Conservation (phyloP, 257 asterid genomes). For the Euphrasia confusa region DNA sequence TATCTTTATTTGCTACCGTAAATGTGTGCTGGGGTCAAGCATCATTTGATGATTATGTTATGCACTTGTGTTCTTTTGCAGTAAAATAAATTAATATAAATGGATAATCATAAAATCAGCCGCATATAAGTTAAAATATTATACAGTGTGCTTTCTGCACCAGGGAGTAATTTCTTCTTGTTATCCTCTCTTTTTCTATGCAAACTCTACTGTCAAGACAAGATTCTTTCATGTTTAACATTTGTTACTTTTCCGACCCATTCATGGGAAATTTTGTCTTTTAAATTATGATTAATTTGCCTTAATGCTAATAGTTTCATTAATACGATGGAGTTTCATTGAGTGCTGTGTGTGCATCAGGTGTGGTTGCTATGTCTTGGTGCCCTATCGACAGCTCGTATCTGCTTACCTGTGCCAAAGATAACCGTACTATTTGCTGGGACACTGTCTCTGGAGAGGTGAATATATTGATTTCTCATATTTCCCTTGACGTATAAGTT, state of each 20-base stretch:
- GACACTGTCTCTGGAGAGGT: constrained; percentile 87
- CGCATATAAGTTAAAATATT: constrained; percentile 10
- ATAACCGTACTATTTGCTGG: constrained; percentile 99
- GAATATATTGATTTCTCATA: constrained; percentile 22
- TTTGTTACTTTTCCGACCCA: background rate
- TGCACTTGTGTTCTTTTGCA: background rate
- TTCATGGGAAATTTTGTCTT: background rate
- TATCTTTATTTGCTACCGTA: too few relatives aligned
- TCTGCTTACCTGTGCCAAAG: constrained; percentile 95
- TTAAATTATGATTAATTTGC: background rate
- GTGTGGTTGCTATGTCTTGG: constrained; percentile 99
- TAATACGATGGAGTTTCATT: constrained; percentile 9
- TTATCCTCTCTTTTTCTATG: background rate
- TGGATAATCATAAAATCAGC: constrained; percentile 1
- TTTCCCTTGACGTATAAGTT: background rate
- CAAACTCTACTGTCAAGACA: background rate
- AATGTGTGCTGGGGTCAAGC: constrained; percentile 4
- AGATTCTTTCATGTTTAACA: constrained; percentile 5
- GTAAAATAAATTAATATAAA: background rate
- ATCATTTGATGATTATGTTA: constrained; percentile 11
- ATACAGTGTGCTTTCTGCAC: constrained; percentile 1
- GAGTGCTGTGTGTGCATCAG: constrained; percentile 37
- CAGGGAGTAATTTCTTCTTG: background rate
- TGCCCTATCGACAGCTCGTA: constrained; percentile 93
- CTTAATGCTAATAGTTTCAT: background rate